These are phyloP conservation scores for Teratosphaeria viscida DNA, from an alignment of 2,329 filamentous ascomycete genomes.

Conservation along the genomic window DNA sequence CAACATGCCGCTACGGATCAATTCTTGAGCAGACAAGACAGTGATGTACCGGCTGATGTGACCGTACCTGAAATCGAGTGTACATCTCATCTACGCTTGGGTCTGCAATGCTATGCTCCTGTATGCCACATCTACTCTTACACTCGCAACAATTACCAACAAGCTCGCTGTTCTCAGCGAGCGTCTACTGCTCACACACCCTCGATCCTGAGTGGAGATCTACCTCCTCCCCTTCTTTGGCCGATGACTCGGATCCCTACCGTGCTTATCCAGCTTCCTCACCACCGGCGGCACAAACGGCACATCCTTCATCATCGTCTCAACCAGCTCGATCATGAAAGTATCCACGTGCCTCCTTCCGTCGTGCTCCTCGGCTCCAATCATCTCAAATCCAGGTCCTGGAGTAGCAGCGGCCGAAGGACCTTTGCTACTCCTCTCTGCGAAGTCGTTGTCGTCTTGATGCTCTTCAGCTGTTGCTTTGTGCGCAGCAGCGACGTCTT, in stretches of 20 bases:
- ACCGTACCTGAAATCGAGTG: background rate
- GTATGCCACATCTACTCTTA: background rate
- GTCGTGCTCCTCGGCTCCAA: conserved; percentile 39
- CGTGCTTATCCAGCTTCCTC: conserved; percentile 25
- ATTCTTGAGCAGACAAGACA: no score
- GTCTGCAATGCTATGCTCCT: background rate
- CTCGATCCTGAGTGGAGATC: background rate
- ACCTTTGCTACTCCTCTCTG: conserved; percentile 38
- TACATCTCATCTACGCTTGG: background rate
- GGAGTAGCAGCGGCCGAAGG: conserved; percentile 30
- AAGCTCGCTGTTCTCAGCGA: no score
- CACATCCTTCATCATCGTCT: conserved; percentile 16
- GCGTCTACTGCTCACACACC: no score
- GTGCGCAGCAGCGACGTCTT: conserved; percentile 81
- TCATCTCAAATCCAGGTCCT: conserved; percentile 21
- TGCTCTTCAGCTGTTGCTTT: conserved; percentile 78
- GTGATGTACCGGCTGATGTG: no score
- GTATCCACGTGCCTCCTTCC: conserved; percentile 61
- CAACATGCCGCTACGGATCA: no score
- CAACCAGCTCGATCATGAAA: conserved; percentile 28
- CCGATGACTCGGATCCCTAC: conserved; percentile 26
- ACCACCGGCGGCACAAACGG: conserved; percentile 26
- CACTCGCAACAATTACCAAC: no score
- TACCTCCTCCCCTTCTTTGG: conserved; percentile 22
- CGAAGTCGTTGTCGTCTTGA: conserved; percentile 74